Evolutionary conservation across 345 rosid genomes (phyloP), one percentile per base, ranked within the genome.

Genomic region (Gossypium longicalyx): DNA sequence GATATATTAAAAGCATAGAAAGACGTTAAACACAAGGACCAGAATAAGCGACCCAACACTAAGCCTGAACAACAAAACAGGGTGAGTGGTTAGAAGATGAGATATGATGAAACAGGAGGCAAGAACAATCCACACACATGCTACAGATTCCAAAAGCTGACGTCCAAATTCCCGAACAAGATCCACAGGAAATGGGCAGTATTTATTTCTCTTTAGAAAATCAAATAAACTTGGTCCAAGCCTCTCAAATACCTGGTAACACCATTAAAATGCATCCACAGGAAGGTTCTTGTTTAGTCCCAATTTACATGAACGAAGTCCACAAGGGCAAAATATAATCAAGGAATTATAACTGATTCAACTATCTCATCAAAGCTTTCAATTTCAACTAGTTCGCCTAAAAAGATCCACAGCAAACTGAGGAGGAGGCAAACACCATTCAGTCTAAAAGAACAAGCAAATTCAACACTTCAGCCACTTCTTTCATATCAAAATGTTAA

Each of bases 151-250:
- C 97, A 92, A 88, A 82, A 92, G 97, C 90, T 92, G 95, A 81
- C 87, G 84, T 80, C 95, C 94, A 87, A 92, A 88, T 87, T 92
- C 95, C 70, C 91, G 95, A 84, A 88, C 97, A 83, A 88, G 97
- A 83, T 89, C 92, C 87, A 90, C 87, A 77, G 93, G 97, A 89
- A 92, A 90, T 77, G 92, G 87, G 83, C 87, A 84, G 89, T 90
- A 90, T 87, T 87, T 92, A 89, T 92, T 90, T 88, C 87, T 92
- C 89, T 89, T 90, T 80, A 92, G 95, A 87, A 86, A 87, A 91
- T 92, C 97, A 88, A 84, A 92, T 85, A 92, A 86, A 83, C 97
- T 92, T 86, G 97, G 91, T 80, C 97, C 97, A 92, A 92, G 97
- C 92, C 83, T 92, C 95, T 92, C 97, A 83, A 90, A 90, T 57